These are phyloP conservation scores for Murraya paniculata DNA, from an alignment of 345 rosid species.

Conservation along the genomic window DNA sequence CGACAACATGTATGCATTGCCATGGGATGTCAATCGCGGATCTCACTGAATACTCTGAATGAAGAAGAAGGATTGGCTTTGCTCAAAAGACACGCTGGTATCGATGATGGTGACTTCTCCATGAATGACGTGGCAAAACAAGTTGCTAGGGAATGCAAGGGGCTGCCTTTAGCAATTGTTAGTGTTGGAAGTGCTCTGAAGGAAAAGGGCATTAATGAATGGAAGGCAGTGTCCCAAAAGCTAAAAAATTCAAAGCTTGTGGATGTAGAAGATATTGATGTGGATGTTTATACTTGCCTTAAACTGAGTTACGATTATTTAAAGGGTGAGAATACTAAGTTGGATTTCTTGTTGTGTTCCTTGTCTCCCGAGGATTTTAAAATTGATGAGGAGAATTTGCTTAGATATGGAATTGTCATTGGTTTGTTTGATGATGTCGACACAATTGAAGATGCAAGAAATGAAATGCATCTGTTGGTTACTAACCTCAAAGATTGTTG, in stretches of 20 bases:
- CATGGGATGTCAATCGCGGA: too few species aligned
- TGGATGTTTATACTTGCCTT: not conserved
- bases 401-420: not conserved
- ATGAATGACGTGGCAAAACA: not conserved
- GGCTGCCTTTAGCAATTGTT: not conserved
- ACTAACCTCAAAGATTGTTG: not conserved
- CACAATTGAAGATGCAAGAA: not conserved
- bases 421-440: not conserved
- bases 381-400: not conserved
- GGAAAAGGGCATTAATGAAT: not conserved
- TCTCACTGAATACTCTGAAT: not conserved
- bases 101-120: too few species aligned
- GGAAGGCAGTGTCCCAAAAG: not conserved
- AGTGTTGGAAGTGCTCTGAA: not conserved
- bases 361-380: not conserved
- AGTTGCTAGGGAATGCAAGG: not conserved
- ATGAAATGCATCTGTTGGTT: not conserved
- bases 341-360: slow-evolving; percentile 6
- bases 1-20: too few species aligned
- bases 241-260: slow-evolving; percentile 1
- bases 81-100: not conserved
- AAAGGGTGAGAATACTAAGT: too few species aligned
- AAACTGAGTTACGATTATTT: not conserved
- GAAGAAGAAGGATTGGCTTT: slow-evolving; percentile 15
- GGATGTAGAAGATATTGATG: not conserved